A percentile compares a stretch with the other conserved stretches of the same genome.
These are phyloP conservation scores for Boletus coccyginus DNA, from an alignment of 768 basidiomycete species.

Conservation along the genomic window DNA sequence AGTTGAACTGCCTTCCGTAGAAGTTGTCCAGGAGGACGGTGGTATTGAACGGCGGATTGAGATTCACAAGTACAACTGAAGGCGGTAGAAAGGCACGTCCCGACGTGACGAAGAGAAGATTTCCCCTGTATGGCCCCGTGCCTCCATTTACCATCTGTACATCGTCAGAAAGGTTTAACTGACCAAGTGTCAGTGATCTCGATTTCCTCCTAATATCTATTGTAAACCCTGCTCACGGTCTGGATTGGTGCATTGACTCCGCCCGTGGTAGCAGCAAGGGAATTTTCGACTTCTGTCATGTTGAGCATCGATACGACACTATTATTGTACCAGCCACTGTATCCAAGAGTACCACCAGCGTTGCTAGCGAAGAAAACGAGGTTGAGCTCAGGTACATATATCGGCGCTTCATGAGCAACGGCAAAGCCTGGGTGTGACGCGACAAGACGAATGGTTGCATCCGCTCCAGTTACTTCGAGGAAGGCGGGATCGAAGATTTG, in stretches of 20 bases:
- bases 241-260: slow-evolving; percentile 50
- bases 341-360: slow-evolving; percentile 61
- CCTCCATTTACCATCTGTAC: slow-evolving; percentile 73
- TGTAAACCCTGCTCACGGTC: slow-evolving; percentile 26
- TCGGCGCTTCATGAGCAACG: slow-evolving; percentile 77
- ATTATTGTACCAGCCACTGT: slow-evolving; percentile 61
- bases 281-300: slow-evolving; percentile 51
- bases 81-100: too few relatives aligned
- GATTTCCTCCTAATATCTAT: background rate
- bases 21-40: too few relatives aligned
- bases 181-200: slow-evolving; percentile 5
- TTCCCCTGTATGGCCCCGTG: slow-evolving; percentile 48
- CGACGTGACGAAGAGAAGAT: too few relatives aligned
- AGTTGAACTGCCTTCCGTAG: too few relatives aligned
- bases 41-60: too few relatives aligned
- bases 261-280: slow-evolving; percentile 35
- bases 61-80: too few relatives aligned
- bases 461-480: slow-evolving; percentile 53
- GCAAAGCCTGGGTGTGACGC: slow-evolving; percentile 60
- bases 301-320: slow-evolving; percentile 62
- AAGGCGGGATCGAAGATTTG: slow-evolving; percentile 55
- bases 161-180: slow-evolving; percentile 57
- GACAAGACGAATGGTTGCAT: slow-evolving; percentile 57
- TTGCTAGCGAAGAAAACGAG: slow-evolving; percentile 73
- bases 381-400: slow-evolving; percentile 65